Conservation (phyloP, 2,329 filamentous ascomycete genomes). For the Epichloe sylvatica region DNA sequence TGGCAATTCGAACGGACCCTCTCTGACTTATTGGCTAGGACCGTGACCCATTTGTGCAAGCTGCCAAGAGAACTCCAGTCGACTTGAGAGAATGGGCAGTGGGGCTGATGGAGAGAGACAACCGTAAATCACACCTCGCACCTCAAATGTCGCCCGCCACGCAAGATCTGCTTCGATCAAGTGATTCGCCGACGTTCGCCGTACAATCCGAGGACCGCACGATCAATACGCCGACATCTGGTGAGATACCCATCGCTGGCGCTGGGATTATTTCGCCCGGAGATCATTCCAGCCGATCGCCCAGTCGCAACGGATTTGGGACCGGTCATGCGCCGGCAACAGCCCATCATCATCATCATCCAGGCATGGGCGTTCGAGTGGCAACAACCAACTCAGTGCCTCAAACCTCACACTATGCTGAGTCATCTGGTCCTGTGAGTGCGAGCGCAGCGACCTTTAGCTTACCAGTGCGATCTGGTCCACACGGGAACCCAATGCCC, state of each 20-base stretch:
- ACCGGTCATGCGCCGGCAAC: conserved; percentile 27
- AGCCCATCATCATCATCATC: conserved; percentile 43
- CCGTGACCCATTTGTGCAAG: conserved; percentile 85
- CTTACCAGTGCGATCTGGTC: conserved; percentile 50
- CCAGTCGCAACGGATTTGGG: conserved; percentile 34
- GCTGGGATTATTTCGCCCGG: conserved; percentile 40
- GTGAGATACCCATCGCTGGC: conserved; percentile 54
- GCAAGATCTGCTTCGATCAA: conserved; percentile 56
- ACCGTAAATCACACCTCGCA: conserved; percentile 84
- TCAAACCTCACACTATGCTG: conserved; percentile 26
- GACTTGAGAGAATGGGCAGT: conserved; percentile 89
- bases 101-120: conserved; percentile 84
- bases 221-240: conserved; percentile 51
- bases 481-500: conserved; percentile 43
- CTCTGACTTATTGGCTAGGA: conserved; percentile 42
- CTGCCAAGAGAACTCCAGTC: conserved; percentile 90
- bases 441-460: conserved; percentile 40
- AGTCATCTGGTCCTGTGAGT: conserved; percentile 26
- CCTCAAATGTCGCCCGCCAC: conserved; percentile 68
- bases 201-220: conserved; percentile 29
- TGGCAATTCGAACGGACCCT: background rate
- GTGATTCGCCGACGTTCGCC: conserved; percentile 41
- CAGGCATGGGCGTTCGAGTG: conserved; percentile 39
- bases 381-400: conserved; percentile 39
- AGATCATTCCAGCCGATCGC: conserved; percentile 38